Percentiles rank a stretch among this genome's conserved stretches.
Conservation (phyloP, 2,329 filamentous ascomycete species). For the Apiospora saccharicola region DNA sequence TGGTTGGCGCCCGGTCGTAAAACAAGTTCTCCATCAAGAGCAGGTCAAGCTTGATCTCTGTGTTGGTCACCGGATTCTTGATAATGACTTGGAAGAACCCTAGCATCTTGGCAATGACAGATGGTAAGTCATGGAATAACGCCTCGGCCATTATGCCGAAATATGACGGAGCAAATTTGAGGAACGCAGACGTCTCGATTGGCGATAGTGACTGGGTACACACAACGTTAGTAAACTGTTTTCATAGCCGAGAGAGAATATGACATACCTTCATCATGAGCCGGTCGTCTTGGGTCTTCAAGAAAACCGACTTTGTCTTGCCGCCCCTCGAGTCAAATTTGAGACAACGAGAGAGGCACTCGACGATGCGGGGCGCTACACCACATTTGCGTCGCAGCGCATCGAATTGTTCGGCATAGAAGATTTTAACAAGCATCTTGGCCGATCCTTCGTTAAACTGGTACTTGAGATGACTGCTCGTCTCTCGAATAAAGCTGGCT, state of each 20-base stretch:
- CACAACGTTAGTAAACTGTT: neutral
- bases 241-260: neutral
- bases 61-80: constrained; percentile 90
- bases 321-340: constrained; percentile 99
- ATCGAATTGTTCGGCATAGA: constrained; percentile 98
- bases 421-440: constrained; percentile 96
- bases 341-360: constrained; percentile 91
- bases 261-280: constrained; percentile 78
- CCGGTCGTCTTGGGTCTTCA: constrained; percentile 95
- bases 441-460: constrained; percentile 94
- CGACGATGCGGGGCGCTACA: constrained; percentile 90
- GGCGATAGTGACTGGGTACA: constrained; percentile 76
- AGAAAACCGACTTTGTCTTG: constrained; percentile 95
- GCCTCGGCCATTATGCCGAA: constrained; percentile 98
- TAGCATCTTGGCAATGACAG: constrained; percentile 98
- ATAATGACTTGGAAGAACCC: constrained; percentile 98
- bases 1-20: constrained; percentile 88
- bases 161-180: constrained; percentile 95
- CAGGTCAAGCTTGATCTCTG: constrained; percentile 93
- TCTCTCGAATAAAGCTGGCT: constrained; percentile 81
- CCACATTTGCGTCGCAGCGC: constrained; percentile 92
- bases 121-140: constrained; percentile 92
- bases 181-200: constrained; percentile 91
- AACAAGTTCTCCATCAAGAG: constrained; percentile 98
- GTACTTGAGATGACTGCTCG: constrained; percentile 93